Conservation (phyloP, 352 stramenopile species). For the Pythium volutum region DNA sequence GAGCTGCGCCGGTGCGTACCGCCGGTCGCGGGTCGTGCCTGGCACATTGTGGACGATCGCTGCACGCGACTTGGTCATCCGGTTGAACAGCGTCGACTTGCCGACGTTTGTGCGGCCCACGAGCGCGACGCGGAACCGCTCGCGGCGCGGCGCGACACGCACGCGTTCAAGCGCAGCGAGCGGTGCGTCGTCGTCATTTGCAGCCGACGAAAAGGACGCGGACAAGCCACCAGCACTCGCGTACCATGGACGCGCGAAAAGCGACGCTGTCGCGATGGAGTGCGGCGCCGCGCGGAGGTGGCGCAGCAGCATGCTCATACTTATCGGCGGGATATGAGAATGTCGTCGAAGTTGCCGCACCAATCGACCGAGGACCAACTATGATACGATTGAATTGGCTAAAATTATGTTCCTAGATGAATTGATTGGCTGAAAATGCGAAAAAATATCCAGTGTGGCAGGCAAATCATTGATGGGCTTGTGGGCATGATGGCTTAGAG, state of each 20-base stretch:
- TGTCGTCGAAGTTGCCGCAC: constrained; percentile 22
- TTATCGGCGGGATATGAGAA: neutral
- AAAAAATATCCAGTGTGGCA: constrained; percentile 3
- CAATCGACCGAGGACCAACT: constrained; percentile 18
- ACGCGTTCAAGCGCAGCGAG: constrained; percentile 39
- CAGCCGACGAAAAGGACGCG: constrained; percentile 6
- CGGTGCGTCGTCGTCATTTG: constrained; percentile 7
- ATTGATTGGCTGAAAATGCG: constrained; percentile 29
- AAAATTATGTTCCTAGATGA: too few relatives aligned
- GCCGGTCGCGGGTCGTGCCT: constrained; percentile 73
- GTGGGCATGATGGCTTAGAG: neutral
- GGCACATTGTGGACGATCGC: constrained; percentile 86
- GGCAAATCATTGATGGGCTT: too few relatives aligned
- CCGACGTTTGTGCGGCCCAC: constrained; percentile 84
- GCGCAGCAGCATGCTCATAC: constrained; percentile 39
- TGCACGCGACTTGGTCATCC: constrained; percentile 66
- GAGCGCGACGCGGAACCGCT: constrained; percentile 70
- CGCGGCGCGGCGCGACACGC: constrained; percentile 30
- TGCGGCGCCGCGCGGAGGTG: constrained; percentile 31
- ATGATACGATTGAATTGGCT: too few relatives aligned
- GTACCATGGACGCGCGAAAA: constrained; percentile 12
- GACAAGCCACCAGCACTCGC: neutral
- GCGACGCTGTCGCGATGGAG: constrained; percentile 5
- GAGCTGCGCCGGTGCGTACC: constrained; percentile 57
- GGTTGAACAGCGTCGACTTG: constrained; percentile 86